Conservation (phyloP, 768 basidiomycete genomes). For the Gelatoporia subvermispora region DNA sequence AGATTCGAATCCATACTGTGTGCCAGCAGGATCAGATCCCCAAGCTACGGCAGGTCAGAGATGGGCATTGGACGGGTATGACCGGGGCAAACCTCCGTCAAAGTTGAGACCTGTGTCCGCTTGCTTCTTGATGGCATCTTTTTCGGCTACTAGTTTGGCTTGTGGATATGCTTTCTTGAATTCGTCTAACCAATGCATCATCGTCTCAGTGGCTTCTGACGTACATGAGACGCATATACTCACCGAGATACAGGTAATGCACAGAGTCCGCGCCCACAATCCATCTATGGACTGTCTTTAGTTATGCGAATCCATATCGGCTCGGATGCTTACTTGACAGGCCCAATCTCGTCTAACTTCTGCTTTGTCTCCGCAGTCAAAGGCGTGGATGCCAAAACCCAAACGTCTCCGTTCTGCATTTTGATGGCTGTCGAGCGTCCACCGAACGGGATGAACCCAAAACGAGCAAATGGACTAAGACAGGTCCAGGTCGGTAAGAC, state of each 20-base stretch:
- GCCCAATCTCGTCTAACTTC: constrained; percentile 58
- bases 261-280: constrained; percentile 55
- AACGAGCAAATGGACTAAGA: constrained; percentile 61
- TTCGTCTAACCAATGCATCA: constrained; percentile 35
- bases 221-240: constrained; percentile 21
- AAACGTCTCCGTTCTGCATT: constrained; percentile 63
- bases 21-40: constrained; percentile 34
- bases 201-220: background rate
- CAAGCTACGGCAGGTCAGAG: constrained; percentile 17
- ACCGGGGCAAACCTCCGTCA: constrained; percentile 52
- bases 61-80: background rate
- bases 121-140: constrained; percentile 46
- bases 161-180: constrained; percentile 67
- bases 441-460: constrained; percentile 67
- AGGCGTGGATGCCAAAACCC: constrained; percentile 80
- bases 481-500: background rate
- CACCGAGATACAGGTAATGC: constrained; percentile 58
- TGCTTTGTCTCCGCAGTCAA: constrained; percentile 59
- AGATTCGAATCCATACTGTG: constrained; percentile 74
- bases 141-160: constrained; percentile 69
- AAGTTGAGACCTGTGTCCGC: constrained; percentile 48
- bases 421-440: constrained; percentile 81
- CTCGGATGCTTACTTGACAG: constrained; percentile 49
- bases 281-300: constrained; percentile 35
- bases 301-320: too few relatives aligned